phyloP scores from a whole-genome alignment of 495 filamentous ascomycete genomes.

The Durotheca rogersii region DNA sequence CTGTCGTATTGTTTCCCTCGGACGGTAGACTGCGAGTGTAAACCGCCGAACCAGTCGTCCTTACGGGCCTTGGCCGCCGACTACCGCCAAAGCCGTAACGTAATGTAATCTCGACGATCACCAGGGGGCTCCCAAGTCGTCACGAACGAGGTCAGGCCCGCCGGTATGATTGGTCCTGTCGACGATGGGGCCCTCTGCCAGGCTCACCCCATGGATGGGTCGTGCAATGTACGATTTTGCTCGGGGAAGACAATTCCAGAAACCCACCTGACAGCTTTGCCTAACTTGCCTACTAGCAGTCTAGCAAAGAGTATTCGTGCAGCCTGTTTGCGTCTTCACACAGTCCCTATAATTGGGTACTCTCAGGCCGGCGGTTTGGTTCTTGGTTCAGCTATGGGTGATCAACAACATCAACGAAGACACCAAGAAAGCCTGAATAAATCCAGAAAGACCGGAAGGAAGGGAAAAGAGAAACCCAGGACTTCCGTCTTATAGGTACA shows the following conservation, averaged over 20 bases:
- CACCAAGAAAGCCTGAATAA: no score
- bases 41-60: slow-evolving; percentile 17
- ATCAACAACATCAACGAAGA: no score
- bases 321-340: no score
- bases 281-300: background rate
- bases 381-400: no score
- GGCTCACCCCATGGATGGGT: slow-evolving; percentile 15
- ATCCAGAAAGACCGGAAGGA: no score
- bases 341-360: no score
- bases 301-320: no score
- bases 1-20: no score
- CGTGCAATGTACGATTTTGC: slow-evolving; percentile 15
- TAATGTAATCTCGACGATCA: slow-evolving; percentile 31
- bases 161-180: slow-evolving; percentile 24
- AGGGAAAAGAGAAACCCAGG: no score
- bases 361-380: no score
- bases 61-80: slow-evolving; percentile 8
- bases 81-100: slow-evolving; percentile 20
- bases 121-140: slow-evolving; percentile 24
- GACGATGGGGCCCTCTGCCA: slow-evolving; percentile 6
- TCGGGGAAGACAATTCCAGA: slow-evolving; percentile 19
- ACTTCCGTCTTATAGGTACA: no score
- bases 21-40: slow-evolving; percentile 24
- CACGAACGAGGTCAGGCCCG: slow-evolving; percentile 14
- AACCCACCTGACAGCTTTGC: slow-evolving; percentile 25